These are phyloP conservation scores for Sporothrix sp. DNA, from an alignment of 2,329 filamentous ascomycete species.

Conservation along the genomic window DNA sequence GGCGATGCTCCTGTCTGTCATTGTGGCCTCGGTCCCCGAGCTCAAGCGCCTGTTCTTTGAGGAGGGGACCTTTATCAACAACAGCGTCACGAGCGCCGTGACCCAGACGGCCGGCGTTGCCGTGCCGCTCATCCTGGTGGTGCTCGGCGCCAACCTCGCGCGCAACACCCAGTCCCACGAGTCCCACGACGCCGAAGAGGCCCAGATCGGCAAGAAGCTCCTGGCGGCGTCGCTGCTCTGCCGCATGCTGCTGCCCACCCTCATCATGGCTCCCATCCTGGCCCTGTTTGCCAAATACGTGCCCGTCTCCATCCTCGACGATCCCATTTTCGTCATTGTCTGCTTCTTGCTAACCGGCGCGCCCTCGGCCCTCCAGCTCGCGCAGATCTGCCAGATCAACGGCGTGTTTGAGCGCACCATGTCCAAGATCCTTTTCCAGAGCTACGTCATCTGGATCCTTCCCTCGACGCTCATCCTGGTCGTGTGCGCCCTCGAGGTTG, in stretches of 20 bases:
- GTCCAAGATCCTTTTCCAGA: conserved; percentile 88
- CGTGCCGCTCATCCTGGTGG: conserved; percentile 88
- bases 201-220: conserved; percentile 59
- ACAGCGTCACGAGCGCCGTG: conserved; percentile 84
- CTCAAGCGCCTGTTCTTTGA: conserved; percentile 82
- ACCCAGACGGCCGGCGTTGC: conserved; percentile 80
- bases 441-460: conserved; percentile 93
- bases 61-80: conserved; percentile 80
- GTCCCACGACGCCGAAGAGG: conserved; percentile 59
- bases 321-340: conserved; percentile 96
- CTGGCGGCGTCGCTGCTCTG: conserved; percentile 77
- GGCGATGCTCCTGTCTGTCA: conserved; percentile 88
- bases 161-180: conserved; percentile 73
- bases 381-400: conserved; percentile 98
- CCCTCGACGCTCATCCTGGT: conserved; percentile 87
- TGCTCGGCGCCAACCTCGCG: conserved; percentile 87
- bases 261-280: conserved; percentile 85
- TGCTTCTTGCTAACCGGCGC: conserved; percentile 94
- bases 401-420: conserved; percentile 92
- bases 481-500: conserved; percentile 81
- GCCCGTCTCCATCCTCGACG: conserved; percentile 86
- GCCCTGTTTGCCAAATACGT: conserved; percentile 83
- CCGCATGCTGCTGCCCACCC: conserved; percentile 83
- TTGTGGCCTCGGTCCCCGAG: conserved; percentile 77
- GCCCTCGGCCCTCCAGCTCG: conserved; percentile 84